phyloP scores from a whole-genome alignment of 176 grass and related monocot species.

The Eleusine coracana region DNA sequence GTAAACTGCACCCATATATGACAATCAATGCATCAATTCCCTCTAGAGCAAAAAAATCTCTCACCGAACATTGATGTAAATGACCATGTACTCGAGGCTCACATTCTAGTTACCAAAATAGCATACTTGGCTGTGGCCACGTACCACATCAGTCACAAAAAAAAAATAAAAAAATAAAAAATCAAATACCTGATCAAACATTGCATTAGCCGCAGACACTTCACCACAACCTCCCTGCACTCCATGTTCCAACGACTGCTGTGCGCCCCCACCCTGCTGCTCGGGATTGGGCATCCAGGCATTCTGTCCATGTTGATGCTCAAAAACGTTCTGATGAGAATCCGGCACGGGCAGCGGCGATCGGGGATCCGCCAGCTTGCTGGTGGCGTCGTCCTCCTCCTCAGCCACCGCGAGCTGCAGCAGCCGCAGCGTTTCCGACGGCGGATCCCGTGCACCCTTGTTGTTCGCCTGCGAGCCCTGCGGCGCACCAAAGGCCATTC shows the following conservation, averaged over 20 bases:
- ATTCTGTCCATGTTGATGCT: constrained; percentile 30
- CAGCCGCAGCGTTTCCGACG: constrained; percentile 70
- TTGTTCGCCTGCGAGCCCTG: constrained; percentile 60
- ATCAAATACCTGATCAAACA: constrained; percentile 52
- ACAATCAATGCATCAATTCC: not conserved
- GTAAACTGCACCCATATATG: not conserved
- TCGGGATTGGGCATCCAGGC: constrained; percentile 39
- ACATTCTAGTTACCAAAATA: not conserved
- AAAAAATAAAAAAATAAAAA: not conserved
- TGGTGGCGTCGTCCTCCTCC: constrained; percentile 91
- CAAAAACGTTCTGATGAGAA: constrained; percentile 32
- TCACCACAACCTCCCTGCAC: constrained; percentile 34
- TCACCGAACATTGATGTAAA: not conserved
- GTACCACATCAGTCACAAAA: not conserved
- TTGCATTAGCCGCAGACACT: constrained; percentile 29
- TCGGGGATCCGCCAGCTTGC: constrained; percentile 52
- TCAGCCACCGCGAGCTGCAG: constrained; percentile 68
- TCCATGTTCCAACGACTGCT: constrained; percentile 15
- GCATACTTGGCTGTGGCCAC: not conserved
- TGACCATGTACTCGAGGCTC: not conserved
- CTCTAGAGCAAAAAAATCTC: not conserved
- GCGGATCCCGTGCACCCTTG: constrained; percentile 43
- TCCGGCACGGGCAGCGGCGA: constrained; percentile 24
- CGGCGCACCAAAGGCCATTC: constrained; percentile 4
- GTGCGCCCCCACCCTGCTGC: constrained; percentile 26